Conservation (phyloP, 345 rosid genomes). For the Trapa incisa region DNA sequence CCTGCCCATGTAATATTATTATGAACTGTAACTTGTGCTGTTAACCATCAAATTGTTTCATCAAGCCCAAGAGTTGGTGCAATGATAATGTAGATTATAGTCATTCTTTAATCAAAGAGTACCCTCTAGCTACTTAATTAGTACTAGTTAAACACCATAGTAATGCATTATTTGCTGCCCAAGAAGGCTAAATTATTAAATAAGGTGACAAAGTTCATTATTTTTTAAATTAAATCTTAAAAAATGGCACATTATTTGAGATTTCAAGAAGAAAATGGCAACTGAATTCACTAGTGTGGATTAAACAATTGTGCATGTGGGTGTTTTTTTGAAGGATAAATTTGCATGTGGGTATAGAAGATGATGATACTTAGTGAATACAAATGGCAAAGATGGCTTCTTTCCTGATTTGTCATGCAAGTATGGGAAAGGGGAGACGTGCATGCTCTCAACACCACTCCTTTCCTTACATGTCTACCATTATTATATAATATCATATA, state of each 20-base stretch:
- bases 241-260: too few relatives aligned
- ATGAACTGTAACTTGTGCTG: too few relatives aligned
- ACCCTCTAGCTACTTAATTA: too few relatives aligned
- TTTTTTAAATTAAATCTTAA: too few relatives aligned
- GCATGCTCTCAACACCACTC: not conserved
- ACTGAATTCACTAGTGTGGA: not conserved
- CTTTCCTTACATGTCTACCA: not conserved
- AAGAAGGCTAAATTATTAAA: too few relatives aligned
- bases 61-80: conserved; percentile 3
- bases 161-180: too few relatives aligned
- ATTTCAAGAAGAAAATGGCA: too few relatives aligned
- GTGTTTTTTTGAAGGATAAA: too few relatives aligned
- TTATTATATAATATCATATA: too few relatives aligned
- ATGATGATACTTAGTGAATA: not conserved
- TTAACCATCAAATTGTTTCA: not conserved
- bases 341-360: not conserved
- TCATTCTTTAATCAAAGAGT: not conserved
- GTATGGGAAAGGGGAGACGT: not conserved
- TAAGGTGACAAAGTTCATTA: too few relatives aligned
- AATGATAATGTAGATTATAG: not conserved
- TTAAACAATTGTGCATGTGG: not conserved
- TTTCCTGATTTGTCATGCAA: conserved; percentile 8
- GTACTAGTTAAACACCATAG: not conserved
- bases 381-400: conserved; percentile 2
- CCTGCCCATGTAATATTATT: too few relatives aligned